These are phyloP conservation scores for Verticillium alfalfae DNA, from an alignment of 2,329 filamentous ascomycete genomes.

Conservation along the genomic window DNA sequence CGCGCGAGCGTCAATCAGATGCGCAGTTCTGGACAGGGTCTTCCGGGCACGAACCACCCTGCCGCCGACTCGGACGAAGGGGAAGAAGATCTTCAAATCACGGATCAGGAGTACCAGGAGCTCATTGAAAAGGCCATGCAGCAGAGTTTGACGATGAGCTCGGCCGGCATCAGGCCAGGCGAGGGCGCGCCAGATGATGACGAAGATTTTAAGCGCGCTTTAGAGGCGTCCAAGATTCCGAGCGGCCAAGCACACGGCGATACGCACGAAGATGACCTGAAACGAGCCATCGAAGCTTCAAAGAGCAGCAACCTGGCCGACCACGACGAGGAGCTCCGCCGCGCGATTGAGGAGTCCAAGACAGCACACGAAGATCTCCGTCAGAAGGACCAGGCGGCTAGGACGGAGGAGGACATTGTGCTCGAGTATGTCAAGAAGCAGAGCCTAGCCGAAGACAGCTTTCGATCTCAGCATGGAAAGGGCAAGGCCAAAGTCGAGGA, in stretches of 20 bases:
- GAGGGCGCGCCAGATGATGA: constrained; percentile 12
- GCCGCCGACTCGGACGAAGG: constrained; percentile 22
- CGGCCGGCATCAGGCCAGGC: constrained; percentile 12
- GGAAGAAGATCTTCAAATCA: constrained; percentile 35
- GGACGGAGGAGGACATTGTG: constrained; percentile 66
- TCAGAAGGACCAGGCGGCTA: constrained; percentile 32
- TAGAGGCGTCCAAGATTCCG: constrained; percentile 23
- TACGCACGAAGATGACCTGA: constrained; percentile 27
- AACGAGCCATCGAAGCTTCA: constrained; percentile 35
- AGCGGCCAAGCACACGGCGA: background rate
- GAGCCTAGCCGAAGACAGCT: constrained; percentile 64
- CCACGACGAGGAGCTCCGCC: constrained; percentile 39
- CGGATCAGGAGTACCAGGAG: constrained; percentile 53
- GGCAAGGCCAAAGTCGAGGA: constrained; percentile 20
- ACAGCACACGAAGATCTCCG: constrained; percentile 37
- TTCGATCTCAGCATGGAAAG: constrained; percentile 25
- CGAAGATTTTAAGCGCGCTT: constrained; percentile 33
- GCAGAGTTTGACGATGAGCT: constrained; percentile 35
- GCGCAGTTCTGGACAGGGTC: constrained; percentile 16
- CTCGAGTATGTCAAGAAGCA: constrained; percentile 75
- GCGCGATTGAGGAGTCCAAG: constrained; percentile 41
- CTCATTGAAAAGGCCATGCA: constrained; percentile 52
- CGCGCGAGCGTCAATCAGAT: constrained; percentile 62
- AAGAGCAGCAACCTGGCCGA: constrained; percentile 13
- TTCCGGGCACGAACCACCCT: constrained; percentile 5